phyloP scores from a whole-genome alignment of 140 eudicot genomes.

The Erigeron philadelphicus region DNA sequence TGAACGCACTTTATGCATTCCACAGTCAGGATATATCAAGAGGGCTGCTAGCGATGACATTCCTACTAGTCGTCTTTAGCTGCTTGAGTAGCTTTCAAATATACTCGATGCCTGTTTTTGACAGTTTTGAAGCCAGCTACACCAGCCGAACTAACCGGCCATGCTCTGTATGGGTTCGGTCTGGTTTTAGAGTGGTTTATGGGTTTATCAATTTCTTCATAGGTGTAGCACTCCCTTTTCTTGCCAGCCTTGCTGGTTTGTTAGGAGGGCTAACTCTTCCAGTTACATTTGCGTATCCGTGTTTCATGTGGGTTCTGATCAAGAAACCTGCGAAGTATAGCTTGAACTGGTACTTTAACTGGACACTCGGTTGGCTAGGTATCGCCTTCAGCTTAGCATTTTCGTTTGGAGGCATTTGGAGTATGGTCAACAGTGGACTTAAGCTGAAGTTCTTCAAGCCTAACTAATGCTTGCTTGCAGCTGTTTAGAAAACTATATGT shows the following conservation, averaged over 20 bases:
- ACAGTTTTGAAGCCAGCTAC: slow-evolving; percentile 41
- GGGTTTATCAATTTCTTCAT: slow-evolving; percentile 39
- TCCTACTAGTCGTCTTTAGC: slow-evolving; percentile 64
- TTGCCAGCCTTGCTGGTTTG: slow-evolving; percentile 69
- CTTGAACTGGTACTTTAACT: slow-evolving; percentile 74
- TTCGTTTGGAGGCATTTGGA: slow-evolving; percentile 77
- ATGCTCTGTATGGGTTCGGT: slow-evolving; percentile 39
- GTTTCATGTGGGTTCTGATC: slow-evolving; percentile 88
- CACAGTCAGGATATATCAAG: slow-evolving; percentile 68
- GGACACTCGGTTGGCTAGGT: slow-evolving; percentile 69
- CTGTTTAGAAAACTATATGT: slow-evolving; percentile 19
- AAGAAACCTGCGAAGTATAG: slow-evolving; percentile 58
- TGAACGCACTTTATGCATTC: slow-evolving; percentile 42
- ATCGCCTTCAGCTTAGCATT: slow-evolving; percentile 68
- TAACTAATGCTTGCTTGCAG: slow-evolving; percentile 14
- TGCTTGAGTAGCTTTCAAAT: slow-evolving; percentile 78
- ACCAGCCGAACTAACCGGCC: slow-evolving; percentile 40
- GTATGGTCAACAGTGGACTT: slow-evolving; percentile 50
- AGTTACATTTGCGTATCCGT: slow-evolving; percentile 74
- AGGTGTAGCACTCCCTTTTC: slow-evolving; percentile 50
- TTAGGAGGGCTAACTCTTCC: slow-evolving; percentile 82
- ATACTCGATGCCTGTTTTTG: slow-evolving; percentile 44
- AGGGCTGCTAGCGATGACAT: slow-evolving; percentile 62
- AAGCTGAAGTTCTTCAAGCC: slow-evolving; percentile 39
- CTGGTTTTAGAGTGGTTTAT: slow-evolving; percentile 39